Percentiles rank a stretch among this genome's conserved stretches.
phyloP scores from a whole-genome alignment of 108 stramenopile genomes.

The Pseudonitzschia pungens region DNA sequence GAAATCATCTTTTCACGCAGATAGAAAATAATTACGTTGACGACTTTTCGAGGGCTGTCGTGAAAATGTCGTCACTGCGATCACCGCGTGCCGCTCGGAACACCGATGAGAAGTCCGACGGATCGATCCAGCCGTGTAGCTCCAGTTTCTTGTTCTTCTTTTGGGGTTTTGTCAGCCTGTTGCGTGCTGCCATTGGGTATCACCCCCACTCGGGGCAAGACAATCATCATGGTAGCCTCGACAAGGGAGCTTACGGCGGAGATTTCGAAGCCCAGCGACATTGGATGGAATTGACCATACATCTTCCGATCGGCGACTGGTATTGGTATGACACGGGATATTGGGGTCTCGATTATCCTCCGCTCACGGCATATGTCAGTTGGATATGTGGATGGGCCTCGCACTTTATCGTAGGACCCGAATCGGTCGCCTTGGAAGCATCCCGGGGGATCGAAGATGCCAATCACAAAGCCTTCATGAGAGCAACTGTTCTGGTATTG shows the following conservation, averaged over 20 bases:
- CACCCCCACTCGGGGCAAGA: slow-evolving; percentile 83
- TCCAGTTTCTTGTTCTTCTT: slow-evolving; percentile 1
- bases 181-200: slow-evolving; percentile 64
- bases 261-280: slow-evolving; percentile 97
- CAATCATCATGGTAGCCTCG: slow-evolving; percentile 63
- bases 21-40: too few species aligned
- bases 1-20: too few species aligned
- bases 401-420: slow-evolving; percentile 51
- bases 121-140: not conserved
- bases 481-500: slow-evolving; percentile 63
- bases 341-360: slow-evolving; percentile 97
- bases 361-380: slow-evolving; percentile 86
- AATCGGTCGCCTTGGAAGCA: slow-evolving; percentile 54
- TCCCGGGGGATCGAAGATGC: slow-evolving; percentile 87
- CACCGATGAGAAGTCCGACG: not conserved
- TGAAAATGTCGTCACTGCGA: not conserved
- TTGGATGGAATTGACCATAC: slow-evolving; percentile 95
- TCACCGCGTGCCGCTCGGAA: not conserved
- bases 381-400: slow-evolving; percentile 64
- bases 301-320: slow-evolving; percentile 86
- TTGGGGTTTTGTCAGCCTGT: slow-evolving; percentile 26
- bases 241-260: slow-evolving; percentile 69
- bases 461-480: slow-evolving; percentile 79
- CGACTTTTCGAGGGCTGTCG: too few species aligned
- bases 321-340: slow-evolving; percentile 88